Conservation (phyloP, 2,329 filamentous ascomycete species). For the Alternaria sp. region DNA sequence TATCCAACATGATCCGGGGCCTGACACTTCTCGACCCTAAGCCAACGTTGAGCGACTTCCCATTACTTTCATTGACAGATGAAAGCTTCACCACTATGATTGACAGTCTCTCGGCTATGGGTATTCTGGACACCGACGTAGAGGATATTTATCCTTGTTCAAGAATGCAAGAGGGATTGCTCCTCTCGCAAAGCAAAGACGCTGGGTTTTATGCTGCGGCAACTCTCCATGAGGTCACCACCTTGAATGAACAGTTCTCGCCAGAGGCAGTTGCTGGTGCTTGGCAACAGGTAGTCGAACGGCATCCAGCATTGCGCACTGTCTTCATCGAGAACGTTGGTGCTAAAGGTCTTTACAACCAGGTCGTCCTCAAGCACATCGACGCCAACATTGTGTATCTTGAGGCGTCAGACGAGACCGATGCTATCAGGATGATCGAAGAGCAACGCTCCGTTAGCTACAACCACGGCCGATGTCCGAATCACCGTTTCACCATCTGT, state of each 20-base stretch:
- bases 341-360: conserved; percentile 42
- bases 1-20: conserved; percentile 42
- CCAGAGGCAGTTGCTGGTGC: conserved; percentile 31
- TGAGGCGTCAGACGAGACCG: conserved; percentile 27
- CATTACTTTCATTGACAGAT: conserved; percentile 57
- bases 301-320: conserved; percentile 43
- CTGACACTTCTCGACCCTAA: conserved; percentile 35
- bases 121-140: conserved; percentile 47
- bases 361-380: conserved; percentile 41
- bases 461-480: conserved; percentile 33
- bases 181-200: conserved; percentile 44
- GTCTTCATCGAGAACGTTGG: conserved; percentile 45
- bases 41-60: conserved; percentile 56
- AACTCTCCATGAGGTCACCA: conserved; percentile 39
- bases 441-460: conserved; percentile 35
- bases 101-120: conserved; percentile 50
- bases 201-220: conserved; percentile 44
- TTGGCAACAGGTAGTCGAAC: conserved; percentile 40
- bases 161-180: conserved; percentile 44
- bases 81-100: conserved; percentile 52
- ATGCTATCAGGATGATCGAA: conserved; percentile 32
- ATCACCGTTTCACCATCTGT: conserved; percentile 46
- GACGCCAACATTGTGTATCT: conserved; percentile 37
- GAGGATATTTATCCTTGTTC: conserved; percentile 52
- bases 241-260: conserved; percentile 18